Base-by-base conservation (phyloP, 164 flowering plant genomes). In the Sedum album region DNA sequence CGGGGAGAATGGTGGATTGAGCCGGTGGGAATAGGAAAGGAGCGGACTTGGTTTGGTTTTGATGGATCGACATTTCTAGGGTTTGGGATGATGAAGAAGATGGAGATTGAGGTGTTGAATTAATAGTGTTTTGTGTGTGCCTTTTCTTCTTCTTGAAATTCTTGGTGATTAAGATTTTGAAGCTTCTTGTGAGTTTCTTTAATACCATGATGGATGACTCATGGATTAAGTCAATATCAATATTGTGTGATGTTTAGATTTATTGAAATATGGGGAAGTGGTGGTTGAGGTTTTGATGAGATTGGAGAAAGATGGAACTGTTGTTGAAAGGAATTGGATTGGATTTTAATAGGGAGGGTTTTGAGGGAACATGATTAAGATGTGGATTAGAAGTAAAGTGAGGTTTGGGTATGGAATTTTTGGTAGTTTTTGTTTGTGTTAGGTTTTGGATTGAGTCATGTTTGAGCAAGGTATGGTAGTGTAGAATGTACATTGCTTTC, bases 151-250 rank as follows among this genome's bases (percentile, higher is more conserved):
- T 74, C 44, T 28, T 57, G 62, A 71, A 76, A 30, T 72, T 66
- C 71, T 77, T 85, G 18, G 74, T 76, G 72, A 80, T 30, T 18
- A 85, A 28, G 67, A 66, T 71, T 74, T 67, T 76, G 83, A 81
- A 70, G 73, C 70, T 76, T 77, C 84, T 67, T 65, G 23, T 71
- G 25, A 78, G 5, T 66, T 84, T 84, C 63, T 80, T 84, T 68
- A 81, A 60, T 73, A 80, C 72, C 51, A 57, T 31, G 4, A 4
- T 14, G 11, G 5, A 35, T 35, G 38, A 35, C 3, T 35, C 5
- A 3, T 3, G 10, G 44, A 26, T 5, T 57, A 10, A 5, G 62
- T 57, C 62, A 57, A 28, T n/a, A n/a, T n/a, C n/a, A n/a, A n/a
- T n/a, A n/a, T n/a, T n/a, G n/a, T 15, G 62, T 57, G 13, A 17